Conservation (phyloP, 352 stramenopile species). For the Thalassiosira hispida region DNA sequence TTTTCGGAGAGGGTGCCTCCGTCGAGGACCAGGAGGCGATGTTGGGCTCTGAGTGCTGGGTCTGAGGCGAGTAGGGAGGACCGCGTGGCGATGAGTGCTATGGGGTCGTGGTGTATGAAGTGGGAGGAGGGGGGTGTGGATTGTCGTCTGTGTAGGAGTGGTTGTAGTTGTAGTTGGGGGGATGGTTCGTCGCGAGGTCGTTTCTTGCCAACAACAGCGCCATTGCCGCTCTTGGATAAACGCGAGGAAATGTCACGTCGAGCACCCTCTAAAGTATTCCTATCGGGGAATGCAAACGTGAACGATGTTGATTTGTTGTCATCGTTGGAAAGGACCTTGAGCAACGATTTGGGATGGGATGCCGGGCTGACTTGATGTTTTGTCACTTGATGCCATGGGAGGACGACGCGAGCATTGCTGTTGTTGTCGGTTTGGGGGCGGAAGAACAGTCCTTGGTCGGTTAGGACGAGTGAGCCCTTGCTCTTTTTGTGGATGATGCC, state of each 20-base stretch:
- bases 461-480: conserved; percentile 25
- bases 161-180: neutral
- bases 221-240: conserved; percentile 33
- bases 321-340: conserved; percentile 65
- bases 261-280: conserved; percentile 64
- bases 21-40: conserved; percentile 71
- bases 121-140: conserved; percentile 48
- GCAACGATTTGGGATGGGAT: conserved; percentile 70
- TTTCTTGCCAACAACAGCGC: conserved; percentile 40
- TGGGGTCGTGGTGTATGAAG: conserved; percentile 62
- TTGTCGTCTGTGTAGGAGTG: conserved; percentile 1
- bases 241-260: conserved; percentile 65
- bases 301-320: conserved; percentile 11
- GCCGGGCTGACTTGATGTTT: conserved; percentile 85
- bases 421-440: neutral
- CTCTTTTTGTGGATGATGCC: conserved; percentile 37
- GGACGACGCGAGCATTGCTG: neutral
- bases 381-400: conserved; percentile 62
- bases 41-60: conserved; percentile 72
- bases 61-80: conserved; percentile 77
- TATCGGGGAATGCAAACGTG: conserved; percentile 73
- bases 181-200: conserved; percentile 35
- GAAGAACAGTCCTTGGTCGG: conserved; percentile 22
- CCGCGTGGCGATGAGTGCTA: conserved; percentile 69
- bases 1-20: conserved; percentile 68